Evolutionary conservation across 176 grass and related monocot genomes (phyloP).

Genomic region (Avena atlantica): DNA sequence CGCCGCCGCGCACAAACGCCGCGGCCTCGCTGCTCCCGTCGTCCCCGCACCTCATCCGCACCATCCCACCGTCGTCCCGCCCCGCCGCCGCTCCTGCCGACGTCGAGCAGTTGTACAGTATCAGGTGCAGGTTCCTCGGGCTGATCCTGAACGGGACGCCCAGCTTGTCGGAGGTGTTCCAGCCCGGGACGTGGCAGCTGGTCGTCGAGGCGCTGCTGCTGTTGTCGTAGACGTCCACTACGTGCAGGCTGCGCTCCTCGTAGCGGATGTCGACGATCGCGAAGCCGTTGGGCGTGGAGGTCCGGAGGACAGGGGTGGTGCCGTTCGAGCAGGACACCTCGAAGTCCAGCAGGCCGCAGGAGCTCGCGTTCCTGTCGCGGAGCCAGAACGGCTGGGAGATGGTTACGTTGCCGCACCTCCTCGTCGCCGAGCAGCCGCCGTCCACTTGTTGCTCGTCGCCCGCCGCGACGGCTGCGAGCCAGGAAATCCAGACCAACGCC

Average conservation of each 20-base stretch:
- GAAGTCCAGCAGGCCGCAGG: neutral
- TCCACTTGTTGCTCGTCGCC: too few relatives aligned
- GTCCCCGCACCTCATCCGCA: neutral
- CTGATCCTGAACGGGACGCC: neutral
- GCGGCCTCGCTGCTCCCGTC: neutral
- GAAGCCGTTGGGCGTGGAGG: neutral
- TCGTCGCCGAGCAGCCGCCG: neutral
- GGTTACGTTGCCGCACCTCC: neutral
- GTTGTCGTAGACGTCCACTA: neutral
- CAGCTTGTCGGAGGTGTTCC: constrained; percentile 17
- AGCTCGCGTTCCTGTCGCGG: neutral
- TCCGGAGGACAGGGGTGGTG: neutral
- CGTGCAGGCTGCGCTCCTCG: neutral
- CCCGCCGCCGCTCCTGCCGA: neutral
- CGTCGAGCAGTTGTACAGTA: neutral
- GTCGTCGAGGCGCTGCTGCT: too few relatives aligned
- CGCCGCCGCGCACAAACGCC: rapidly evolving
- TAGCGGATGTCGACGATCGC: neutral
- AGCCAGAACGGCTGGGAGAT: constrained; percentile 28
- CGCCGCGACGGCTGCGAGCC: neutral
- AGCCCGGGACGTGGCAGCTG: neutral
- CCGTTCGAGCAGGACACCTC: neutral
- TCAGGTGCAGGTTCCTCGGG: neutral
- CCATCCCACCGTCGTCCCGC: rapidly evolving
- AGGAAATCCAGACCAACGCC: neutral